These are phyloP conservation scores for Sporothrix humicola DNA, from an alignment of 2,329 filamentous ascomycete genomes.

Conservation along the genomic window DNA sequence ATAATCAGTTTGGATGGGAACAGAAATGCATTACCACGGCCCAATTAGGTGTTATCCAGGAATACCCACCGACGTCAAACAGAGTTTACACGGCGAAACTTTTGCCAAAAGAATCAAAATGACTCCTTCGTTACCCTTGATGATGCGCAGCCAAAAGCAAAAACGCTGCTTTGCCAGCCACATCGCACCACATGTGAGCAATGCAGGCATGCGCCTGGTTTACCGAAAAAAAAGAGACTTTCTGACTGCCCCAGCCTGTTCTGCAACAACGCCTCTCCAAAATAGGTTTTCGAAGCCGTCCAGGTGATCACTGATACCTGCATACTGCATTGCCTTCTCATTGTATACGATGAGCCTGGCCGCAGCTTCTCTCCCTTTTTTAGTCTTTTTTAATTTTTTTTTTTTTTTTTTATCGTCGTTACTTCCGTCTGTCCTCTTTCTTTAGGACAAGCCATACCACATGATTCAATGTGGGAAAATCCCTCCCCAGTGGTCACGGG, in stretches of 20 bases:
- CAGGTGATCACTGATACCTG: conserved; percentile 18
- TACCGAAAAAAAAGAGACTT: not conserved
- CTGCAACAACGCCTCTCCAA: not conserved
- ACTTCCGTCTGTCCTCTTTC: not conserved
- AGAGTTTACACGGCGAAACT: not conserved
- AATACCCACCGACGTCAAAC: too few species aligned
- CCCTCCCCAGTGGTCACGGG: not conserved
- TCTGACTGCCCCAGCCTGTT: not conserved
- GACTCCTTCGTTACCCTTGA: not conserved
- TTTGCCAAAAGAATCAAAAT: not conserved
- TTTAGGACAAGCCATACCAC: not conserved
- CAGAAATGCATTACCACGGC: too few species aligned
- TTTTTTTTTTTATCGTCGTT: not conserved
- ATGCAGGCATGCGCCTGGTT: conserved; percentile 23
- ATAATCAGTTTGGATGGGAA: not conserved
- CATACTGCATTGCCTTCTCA: not conserved
- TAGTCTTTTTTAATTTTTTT: not conserved
- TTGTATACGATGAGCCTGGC: conserved; percentile 12
- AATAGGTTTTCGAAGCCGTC: not conserved
- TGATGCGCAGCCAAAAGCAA: not conserved
- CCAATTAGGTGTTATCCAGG: too few species aligned
- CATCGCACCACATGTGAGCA: conserved; percentile 22
- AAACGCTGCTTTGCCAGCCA: not conserved
- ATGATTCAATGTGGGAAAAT: not conserved
- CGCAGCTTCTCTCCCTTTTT: not conserved